Conservation (phyloP, 495 filamentous ascomycete genomes). For the Letharia lupina region DNA sequence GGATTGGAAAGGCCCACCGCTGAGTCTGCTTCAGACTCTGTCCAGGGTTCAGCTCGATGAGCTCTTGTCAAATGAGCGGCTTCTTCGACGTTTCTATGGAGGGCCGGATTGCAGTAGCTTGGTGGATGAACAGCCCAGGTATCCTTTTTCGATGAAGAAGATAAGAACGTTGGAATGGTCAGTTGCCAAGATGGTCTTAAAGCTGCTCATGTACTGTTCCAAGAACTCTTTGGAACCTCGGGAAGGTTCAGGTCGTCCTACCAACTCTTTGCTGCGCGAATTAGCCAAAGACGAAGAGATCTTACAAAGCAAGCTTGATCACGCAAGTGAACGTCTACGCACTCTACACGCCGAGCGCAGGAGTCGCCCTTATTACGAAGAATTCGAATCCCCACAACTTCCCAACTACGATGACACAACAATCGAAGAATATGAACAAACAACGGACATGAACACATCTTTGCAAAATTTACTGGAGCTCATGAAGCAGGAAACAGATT, state of each 20-base stretch:
- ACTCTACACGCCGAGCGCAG: conserved; percentile 5
- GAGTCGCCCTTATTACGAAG: not conserved
- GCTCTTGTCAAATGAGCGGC: conserved; percentile 7
- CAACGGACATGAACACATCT: conserved; percentile 6
- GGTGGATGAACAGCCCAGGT: not conserved
- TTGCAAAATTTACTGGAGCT: conserved; percentile 9
- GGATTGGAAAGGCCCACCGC: conserved; percentile 19
- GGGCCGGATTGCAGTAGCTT: conserved; percentile 8
- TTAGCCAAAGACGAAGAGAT: not conserved
- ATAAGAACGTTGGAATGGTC: conserved; percentile 24
- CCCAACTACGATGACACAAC: conserved; percentile 16
- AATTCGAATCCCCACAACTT: conserved; percentile 15
- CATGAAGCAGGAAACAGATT: not conserved
- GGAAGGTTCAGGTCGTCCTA: not conserved
- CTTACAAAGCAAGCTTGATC: not conserved
- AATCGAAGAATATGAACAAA: not conserved
- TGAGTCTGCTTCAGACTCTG: conserved; percentile 19
- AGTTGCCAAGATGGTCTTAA: conserved; percentile 18
- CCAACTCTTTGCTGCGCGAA: not conserved
- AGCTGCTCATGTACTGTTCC: conserved; percentile 15
- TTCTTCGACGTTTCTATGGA: conserved; percentile 18
- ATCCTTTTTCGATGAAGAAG: conserved; percentile 17
- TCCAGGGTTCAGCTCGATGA: conserved; percentile 15
- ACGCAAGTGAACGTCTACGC: conserved; percentile 3
- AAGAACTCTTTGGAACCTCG: not conserved